Evolutionary conservation across 345 rosid species (phyloP).

Genomic region (Populus nigra): DNA sequence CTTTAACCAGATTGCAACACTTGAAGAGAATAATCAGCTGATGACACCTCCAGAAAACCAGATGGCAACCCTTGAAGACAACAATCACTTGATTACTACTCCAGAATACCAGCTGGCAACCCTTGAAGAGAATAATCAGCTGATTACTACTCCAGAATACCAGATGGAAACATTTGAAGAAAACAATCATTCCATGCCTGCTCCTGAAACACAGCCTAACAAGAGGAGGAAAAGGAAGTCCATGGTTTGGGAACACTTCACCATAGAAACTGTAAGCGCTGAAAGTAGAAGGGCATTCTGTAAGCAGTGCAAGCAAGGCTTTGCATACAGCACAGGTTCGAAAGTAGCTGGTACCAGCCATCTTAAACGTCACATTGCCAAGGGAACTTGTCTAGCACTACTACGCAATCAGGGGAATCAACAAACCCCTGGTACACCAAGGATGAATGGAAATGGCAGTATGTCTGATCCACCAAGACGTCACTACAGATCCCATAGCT

Average conservation of each 20-base stretch:
- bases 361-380: slow-evolving; percentile 87
- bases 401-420: slow-evolving; percentile 44
- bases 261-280: slow-evolving; percentile 62
- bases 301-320: slow-evolving; percentile 91
- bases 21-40: not conserved
- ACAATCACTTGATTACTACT: not conserved
- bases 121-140: not conserved
- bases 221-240: slow-evolving; percentile 82
- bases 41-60: not conserved
- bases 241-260: slow-evolving; percentile 86
- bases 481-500: slow-evolving; percentile 55
- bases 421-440: too few relatives aligned
- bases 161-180: slow-evolving; percentile 4
- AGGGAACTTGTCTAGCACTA: slow-evolving; percentile 78
- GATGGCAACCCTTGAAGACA: slow-evolving; percentile 3
- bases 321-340: slow-evolving; percentile 88
- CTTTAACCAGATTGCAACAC: slow-evolving; percentile 6
- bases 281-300: slow-evolving; percentile 85
- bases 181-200: not conserved
- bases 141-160: not conserved
- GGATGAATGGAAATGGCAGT: too few relatives aligned
- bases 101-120: slow-evolving; percentile 13
- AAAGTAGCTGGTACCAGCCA: slow-evolving; percentile 97
- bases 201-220: slow-evolving; percentile 18
- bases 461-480: slow-evolving; percentile 68